A percentile compares a stretch with the other conserved stretches of the same genome.
phyloP scores from a whole-genome alignment of 2,329 filamentous ascomycete genomes.

The Pyrenophora graminea region DNA sequence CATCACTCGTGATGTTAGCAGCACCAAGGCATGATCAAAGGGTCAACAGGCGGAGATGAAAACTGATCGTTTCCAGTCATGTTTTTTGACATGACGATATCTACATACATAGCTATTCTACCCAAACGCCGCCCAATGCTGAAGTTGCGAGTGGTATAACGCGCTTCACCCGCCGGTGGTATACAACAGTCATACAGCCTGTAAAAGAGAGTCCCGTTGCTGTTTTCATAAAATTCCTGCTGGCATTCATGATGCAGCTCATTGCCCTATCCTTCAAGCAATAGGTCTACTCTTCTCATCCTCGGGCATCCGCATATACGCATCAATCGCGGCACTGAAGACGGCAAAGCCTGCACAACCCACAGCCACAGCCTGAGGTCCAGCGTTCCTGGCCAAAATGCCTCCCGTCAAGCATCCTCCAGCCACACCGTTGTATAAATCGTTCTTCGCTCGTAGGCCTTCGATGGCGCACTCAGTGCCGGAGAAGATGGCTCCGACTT shows the following conservation, averaged over 20 bases:
- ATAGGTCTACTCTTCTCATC: slow-evolving; percentile 48
- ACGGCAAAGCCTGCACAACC: slow-evolving; percentile 94
- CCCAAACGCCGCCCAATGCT: slow-evolving; percentile 31
- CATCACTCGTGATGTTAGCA: neutral
- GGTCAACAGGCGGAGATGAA: neutral
- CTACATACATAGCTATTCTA: neutral
- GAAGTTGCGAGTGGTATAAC: slow-evolving; percentile 13
- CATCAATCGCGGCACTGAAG: slow-evolving; percentile 89
- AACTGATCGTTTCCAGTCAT: no score
- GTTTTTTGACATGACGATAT: neutral
- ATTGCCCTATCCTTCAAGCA: slow-evolving; percentile 25
- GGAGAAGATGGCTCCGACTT: slow-evolving; percentile 86
- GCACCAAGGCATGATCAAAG: neutral
- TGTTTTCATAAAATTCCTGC: neutral
- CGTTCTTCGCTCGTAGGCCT: slow-evolving; percentile 88
- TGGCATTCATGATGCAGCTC: neutral
- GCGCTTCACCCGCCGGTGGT: slow-evolving; percentile 8
- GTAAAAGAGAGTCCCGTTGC: neutral
- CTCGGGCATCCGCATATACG: slow-evolving; percentile 68
- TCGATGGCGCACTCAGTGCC: slow-evolving; percentile 97
- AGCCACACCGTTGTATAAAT: slow-evolving; percentile 82
- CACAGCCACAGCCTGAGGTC: slow-evolving; percentile 83
- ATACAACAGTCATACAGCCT: slow-evolving; percentile 20
- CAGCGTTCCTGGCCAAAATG: slow-evolving; percentile 81
- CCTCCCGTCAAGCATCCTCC: slow-evolving; percentile 92